A percentile compares a stretch with the other conserved stretches of the same genome.
These are phyloP conservation scores for Decorospora gaudefroyi DNA, from an alignment of 2,329 filamentous ascomycete species.

Conservation along the genomic window DNA sequence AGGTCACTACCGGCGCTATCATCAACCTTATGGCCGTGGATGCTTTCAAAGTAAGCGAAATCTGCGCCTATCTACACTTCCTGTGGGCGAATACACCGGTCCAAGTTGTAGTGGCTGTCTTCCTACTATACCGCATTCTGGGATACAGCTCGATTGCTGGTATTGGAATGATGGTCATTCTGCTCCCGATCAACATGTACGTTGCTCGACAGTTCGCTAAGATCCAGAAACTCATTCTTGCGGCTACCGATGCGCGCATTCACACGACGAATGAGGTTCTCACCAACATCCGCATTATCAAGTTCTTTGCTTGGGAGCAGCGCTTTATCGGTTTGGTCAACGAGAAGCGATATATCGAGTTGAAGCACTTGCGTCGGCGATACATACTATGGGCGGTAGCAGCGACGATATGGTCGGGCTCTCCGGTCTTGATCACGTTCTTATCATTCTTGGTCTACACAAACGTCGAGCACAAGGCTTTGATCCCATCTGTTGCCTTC, in stretches of 20 bases:
- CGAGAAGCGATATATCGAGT: conserved; percentile 80
- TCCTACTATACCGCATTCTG: conserved; percentile 85
- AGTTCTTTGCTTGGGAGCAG: conserved; percentile 98
- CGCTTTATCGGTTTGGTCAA: conserved; percentile 85
- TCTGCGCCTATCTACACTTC: conserved; percentile 94
- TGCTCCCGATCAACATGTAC: conserved; percentile 87
- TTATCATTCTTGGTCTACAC: conserved; percentile 96
- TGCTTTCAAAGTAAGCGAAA: conserved; percentile 96
- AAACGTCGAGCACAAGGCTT: conserved; percentile 80
- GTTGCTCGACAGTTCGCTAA: conserved; percentile 84
- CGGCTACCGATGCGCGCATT: conserved; percentile 92
- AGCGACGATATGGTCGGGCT: conserved; percentile 94
- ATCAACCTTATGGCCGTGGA: conserved; percentile 99
- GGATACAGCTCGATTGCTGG: conserved; percentile 93
- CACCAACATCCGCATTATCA: conserved; percentile 98
- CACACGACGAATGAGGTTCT: conserved; percentile 96
- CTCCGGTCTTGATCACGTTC: conserved; percentile 93
- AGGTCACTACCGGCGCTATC: conserved; percentile 94
- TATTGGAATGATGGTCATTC: conserved; percentile 83
- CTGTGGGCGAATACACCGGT: conserved; percentile 90
- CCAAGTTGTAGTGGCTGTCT: conserved; percentile 79
- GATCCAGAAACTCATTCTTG: conserved; percentile 88
- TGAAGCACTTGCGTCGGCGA: conserved; percentile 75
- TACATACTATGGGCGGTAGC: conserved; percentile 92
- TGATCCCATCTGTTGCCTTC: conserved; percentile 92